These are phyloP conservation scores for Phoma sp. DNA, from an alignment of 2,329 filamentous ascomycete species.

Conservation along the genomic window DNA sequence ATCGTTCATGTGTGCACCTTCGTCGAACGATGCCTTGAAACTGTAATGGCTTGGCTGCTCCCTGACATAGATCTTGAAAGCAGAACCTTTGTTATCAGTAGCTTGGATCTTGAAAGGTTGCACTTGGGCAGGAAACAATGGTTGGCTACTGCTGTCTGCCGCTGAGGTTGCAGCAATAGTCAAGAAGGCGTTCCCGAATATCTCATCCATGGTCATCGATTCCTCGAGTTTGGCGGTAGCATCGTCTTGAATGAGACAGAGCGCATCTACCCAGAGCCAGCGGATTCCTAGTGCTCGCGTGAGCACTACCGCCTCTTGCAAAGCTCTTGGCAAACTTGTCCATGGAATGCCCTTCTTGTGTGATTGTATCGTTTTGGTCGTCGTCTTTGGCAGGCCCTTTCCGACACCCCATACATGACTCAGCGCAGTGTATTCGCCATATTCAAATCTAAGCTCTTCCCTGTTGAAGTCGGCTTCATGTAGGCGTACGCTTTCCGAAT, in stretches of 20 bases:
- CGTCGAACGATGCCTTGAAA: conserved; percentile 45
- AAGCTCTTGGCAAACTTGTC: conserved; percentile 38
- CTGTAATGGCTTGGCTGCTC: conserved; percentile 47
- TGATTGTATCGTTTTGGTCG: conserved; percentile 31
- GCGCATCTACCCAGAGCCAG: conserved; percentile 47
- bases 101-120: conserved; percentile 43
- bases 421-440: conserved; percentile 42
- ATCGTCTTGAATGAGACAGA: conserved; percentile 45
- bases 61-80: conserved; percentile 40
- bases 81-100: conserved; percentile 41
- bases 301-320: conserved; percentile 46
- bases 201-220: conserved; percentile 36
- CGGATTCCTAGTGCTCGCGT: conserved; percentile 45
- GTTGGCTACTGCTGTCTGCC: conserved; percentile 34
- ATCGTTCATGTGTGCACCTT: conserved; percentile 44
- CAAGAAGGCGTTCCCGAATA: conserved; percentile 43
- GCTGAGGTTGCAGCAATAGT: conserved; percentile 45
- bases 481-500: conserved; percentile 38
- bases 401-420: conserved; percentile 44
- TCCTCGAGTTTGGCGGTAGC: conserved; percentile 33
- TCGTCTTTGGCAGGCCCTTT: conserved; percentile 38
- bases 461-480: conserved; percentile 37
- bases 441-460: conserved; percentile 36
- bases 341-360: conserved; percentile 40
- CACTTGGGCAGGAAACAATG: conserved; percentile 33